These are phyloP conservation scores for Microascus cirrosus DNA, from an alignment of 2,329 filamentous ascomycete genomes.

Conservation along the genomic window DNA sequence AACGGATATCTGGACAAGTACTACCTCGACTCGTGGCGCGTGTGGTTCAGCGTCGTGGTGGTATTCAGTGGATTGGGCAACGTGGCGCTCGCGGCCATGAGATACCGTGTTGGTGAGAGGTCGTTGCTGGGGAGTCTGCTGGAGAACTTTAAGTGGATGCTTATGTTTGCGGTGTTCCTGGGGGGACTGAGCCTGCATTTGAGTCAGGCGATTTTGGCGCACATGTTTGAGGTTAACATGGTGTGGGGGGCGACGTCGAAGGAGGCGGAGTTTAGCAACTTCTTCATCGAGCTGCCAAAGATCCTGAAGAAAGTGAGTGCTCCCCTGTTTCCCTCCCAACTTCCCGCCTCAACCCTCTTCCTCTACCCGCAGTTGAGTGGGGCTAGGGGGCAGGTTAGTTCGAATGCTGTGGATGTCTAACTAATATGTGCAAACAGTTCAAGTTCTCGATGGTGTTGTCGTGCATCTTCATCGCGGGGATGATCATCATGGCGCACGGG, in stretches of 20 bases:
- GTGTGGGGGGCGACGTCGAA: conserved; percentile 77
- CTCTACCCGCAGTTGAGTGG: too few species aligned
- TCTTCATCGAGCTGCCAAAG: conserved; percentile 74
- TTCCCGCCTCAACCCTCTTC: conserved; percentile 6
- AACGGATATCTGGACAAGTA: conserved; percentile 71
- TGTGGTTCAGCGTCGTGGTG: conserved; percentile 71
- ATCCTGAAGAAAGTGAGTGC: conserved; percentile 64
- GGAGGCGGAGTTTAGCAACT: conserved; percentile 70
- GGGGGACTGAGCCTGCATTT: conserved; percentile 74
- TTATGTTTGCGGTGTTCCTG: conserved; percentile 68
- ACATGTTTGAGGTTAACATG: conserved; percentile 83
- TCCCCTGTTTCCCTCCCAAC: conserved; percentile 14
- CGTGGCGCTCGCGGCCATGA: conserved; percentile 58
- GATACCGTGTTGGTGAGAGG: conserved; percentile 58
- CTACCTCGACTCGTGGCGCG: conserved; percentile 68
- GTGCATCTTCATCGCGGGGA: conserved; percentile 43
- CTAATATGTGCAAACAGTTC: conserved; percentile 33
- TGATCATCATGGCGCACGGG: conserved; percentile 53
- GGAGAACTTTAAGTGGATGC: conserved; percentile 64
- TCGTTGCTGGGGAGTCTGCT: conserved; percentile 43
- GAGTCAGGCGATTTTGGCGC: conserved; percentile 64
- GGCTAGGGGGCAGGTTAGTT: background rate
- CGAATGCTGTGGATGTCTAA: background rate
- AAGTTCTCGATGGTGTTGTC: conserved; percentile 60
- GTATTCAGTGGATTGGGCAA: conserved; percentile 70